phyloP scores from a whole-genome alignment of 768 basidiomycete species.

The Mrakia hoshinonis region DNA sequence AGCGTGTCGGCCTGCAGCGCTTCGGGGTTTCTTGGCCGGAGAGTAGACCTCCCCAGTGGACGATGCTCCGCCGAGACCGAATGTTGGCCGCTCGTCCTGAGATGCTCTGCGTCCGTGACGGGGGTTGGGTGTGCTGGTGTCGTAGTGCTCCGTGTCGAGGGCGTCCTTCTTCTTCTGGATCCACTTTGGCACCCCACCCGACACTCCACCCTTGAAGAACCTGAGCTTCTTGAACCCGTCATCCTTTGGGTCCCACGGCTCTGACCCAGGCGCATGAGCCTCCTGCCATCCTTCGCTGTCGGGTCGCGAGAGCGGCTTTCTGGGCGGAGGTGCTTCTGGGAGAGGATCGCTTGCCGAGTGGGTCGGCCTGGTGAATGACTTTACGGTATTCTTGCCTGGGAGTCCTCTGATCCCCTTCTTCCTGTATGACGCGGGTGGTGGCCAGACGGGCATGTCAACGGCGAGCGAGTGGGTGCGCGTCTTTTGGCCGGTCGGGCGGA shows the following conservation, averaged over 20 bases:
- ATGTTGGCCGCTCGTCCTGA: too few species aligned
- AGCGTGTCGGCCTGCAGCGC: not conserved
- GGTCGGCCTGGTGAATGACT: not conserved
- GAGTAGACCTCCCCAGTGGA: too few species aligned
- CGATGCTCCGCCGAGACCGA: not conserved
- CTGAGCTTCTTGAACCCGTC: not conserved
- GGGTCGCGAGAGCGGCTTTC: too few species aligned
- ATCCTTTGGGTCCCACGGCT: not conserved
- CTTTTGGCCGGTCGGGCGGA: not conserved
- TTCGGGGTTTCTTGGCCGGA: not conserved
- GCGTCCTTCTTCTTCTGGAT: constrained; percentile 4
- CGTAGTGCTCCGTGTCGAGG: not conserved
- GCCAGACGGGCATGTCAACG: not conserved
- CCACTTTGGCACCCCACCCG: not conserved
- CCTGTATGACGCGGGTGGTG: constrained; percentile 6
- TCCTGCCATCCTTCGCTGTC: not conserved
- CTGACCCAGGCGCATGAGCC: not conserved
- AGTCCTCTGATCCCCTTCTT: not conserved
- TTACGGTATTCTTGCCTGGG: not conserved
- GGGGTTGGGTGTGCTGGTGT: not conserved
- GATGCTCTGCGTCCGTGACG: not conserved
- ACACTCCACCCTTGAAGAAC: not conserved
- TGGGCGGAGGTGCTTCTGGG: not conserved
- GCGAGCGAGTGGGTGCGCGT: not conserved
- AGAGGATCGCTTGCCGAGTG: not conserved